Conservation (phyloP, 192 early-diverging fungal species). For the Dissophora globulifera region DNA sequence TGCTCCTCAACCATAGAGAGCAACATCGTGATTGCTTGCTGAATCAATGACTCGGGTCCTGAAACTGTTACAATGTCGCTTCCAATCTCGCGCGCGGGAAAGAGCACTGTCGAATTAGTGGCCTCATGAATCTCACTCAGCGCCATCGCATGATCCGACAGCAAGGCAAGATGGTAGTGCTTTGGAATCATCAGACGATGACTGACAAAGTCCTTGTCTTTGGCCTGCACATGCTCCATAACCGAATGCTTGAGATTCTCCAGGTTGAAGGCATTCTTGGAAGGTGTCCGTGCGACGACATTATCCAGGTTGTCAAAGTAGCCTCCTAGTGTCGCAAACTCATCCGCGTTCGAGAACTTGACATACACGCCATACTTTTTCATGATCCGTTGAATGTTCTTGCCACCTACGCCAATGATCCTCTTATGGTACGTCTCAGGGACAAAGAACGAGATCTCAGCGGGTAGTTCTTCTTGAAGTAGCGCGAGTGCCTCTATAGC, state of each 20-base stretch:
- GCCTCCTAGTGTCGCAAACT: slow-evolving; percentile 79
- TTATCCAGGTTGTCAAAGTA: slow-evolving; percentile 88
- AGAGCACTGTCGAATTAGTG: slow-evolving; percentile 66
- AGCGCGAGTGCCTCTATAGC: slow-evolving; percentile 76
- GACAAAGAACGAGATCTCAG: slow-evolving; percentile 86
- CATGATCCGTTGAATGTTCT: slow-evolving; percentile 92
- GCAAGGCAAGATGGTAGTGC: slow-evolving; percentile 65
- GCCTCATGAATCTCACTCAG: slow-evolving; percentile 67
- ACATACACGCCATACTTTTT: slow-evolving; percentile 90
- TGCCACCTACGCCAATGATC: slow-evolving; percentile 89
- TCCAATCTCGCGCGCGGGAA: slow-evolving; percentile 75
- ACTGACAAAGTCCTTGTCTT: slow-evolving; percentile 64
- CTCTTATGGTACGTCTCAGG: slow-evolving; percentile 87
- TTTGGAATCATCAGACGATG: slow-evolving; percentile 65
- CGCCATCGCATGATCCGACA: slow-evolving; percentile 57
- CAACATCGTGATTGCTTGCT: slow-evolving; percentile 64
- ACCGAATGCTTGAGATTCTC: slow-evolving; percentile 74
- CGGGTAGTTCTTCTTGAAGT: slow-evolving; percentile 85
- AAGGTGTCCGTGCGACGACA: slow-evolving; percentile 84
- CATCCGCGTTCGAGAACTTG: slow-evolving; percentile 86
- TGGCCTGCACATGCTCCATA: slow-evolving; percentile 59
- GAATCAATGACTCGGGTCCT: slow-evolving; percentile 69
- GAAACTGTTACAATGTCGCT: slow-evolving; percentile 63
- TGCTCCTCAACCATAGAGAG: slow-evolving; percentile 68
- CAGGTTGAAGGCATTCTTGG: slow-evolving; percentile 80